Base-by-base conservation (phyloP, 2,329 filamentous ascomycete genomes). In the Apiospora rasikravindrae region DNA sequence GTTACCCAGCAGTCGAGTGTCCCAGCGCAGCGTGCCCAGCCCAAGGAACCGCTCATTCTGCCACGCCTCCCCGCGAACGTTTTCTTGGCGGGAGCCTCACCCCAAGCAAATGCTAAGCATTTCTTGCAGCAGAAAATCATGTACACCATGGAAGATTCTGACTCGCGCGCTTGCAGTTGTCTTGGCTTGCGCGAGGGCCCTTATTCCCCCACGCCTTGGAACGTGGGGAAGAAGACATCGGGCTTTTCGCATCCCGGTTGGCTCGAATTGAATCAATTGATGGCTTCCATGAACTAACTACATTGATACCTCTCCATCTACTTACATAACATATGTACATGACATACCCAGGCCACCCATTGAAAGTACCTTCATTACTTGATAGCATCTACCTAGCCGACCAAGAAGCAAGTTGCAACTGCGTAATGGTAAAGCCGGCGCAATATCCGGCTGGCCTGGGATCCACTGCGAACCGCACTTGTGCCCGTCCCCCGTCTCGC, bases 41-140 rank as follows among this genome's bases (percentile, higher is more conserved):
- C 53, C 19, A 64, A 40, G 57, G 6, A 49, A 19, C 45, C 45
- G 45, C 22, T 37, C 8, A n/a, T 49, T n/a, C 22, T 49, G 45
- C 45, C 45, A 37, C 57, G 40, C 29, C 57, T 37, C 33, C 33
- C 57, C 10, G 45, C 45, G 29, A 64, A n/a, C 29, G 57, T 4
- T 64, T 40, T 64, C 57, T 64, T 64, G 57, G 57, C 57, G 33
- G 57, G 33, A 61, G 53, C 53, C 53, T 61, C 53, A 61, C 53
- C 53, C 53, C 33, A 64, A 40, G 57, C 22, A n/a, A 22, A 37
- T 64, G 57, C 57, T 64, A 64, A 64, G 57, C 57, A 64, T 64
- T 64, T 33, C 57, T 40, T 64, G 57, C 57, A 64, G 57, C 57
- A 64, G 33, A 64, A 40, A 40, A 64, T 40, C 29, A 40, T n/a